Evolutionary conservation across 2,329 filamentous ascomycete species (phyloP), one percentile per base, ranked within the genome.

Genomic region (Xylaria sp.): DNA sequence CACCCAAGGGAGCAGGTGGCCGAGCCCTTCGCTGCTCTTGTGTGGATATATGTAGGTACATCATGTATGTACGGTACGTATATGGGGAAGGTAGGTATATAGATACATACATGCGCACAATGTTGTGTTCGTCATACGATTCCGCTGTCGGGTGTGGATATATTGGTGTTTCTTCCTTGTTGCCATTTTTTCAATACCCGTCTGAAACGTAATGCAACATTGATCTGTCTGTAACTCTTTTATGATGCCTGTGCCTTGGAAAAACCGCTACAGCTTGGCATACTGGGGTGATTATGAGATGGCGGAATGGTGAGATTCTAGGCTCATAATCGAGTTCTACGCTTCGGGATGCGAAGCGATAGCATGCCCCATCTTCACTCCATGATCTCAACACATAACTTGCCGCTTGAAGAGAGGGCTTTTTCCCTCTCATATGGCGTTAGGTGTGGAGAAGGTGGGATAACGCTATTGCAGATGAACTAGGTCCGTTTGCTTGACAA

Each of bases 111-210:
- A n/a, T n/a, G 15, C 41, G 25, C 13, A 6, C n/a, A 36, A 56
- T 65, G 52, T 57, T 56, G 46, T 60, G 33, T 62, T 36, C 43
- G 60, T 70, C 60, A 48, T 59, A 63, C 36, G 59, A 69, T 69
- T 55, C 46, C 31, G 51, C 51, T 36, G 41, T 49, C 43, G 41
- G 49, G 33, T 10, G 41, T 63, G 39, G 18, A 41, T 62, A 28
- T 48, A 36, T 49, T 57, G 31, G 43, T 46, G 33, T 46, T 13
- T 51, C 10, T 59, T 48, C 31, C 43, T 62, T 62, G 23, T 18
- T 43, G 49, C 2, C 36, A 15, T 56, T 20, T 5, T 33, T 59
- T 48, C n/a, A 36, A 10, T 15, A 28, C 18, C 33, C 28, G n/a
- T 41, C 54, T 28, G 48, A 46, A 61, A 41, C 39, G 49, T 15